phyloP scores from a whole-genome alignment of 73 alveolate species.

The Durusdinium trenchii region DNA sequence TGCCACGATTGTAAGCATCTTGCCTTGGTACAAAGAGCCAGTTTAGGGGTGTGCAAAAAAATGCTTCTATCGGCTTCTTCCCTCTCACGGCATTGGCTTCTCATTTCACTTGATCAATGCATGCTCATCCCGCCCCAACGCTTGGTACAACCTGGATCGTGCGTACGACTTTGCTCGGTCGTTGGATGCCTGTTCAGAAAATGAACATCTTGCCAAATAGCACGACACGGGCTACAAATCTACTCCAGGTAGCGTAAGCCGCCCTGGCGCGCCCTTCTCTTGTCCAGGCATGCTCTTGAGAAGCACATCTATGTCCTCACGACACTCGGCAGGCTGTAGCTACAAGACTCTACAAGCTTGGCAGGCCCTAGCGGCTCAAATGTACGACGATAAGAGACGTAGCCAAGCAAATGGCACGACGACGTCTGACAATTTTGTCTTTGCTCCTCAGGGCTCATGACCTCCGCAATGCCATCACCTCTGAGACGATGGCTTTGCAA shows the following conservation, averaged over 20 bases:
- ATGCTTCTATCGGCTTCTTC: too few relatives aligned
- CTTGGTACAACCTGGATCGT: too few relatives aligned
- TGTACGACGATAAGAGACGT: too few relatives aligned
- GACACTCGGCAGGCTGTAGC: background rate
- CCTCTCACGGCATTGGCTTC: too few relatives aligned
- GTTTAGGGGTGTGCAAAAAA: too few relatives aligned
- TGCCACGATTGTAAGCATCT: slow-evolving; percentile 78
- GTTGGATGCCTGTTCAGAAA: background rate
- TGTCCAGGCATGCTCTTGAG: slow-evolving; percentile 1
- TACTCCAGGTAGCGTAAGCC: slow-evolving; percentile 6
- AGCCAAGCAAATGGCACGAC: too few relatives aligned
- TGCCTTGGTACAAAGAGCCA: slow-evolving; percentile 18
- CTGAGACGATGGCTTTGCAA: background rate
- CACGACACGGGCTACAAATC: background rate
- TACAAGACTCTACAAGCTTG: background rate
- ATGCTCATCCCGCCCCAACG: too few relatives aligned
- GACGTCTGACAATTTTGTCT: too few relatives aligned
- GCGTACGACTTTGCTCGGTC: too few relatives aligned
- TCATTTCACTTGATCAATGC: too few relatives aligned
- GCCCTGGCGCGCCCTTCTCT: slow-evolving; percentile 61
- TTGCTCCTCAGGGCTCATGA: slow-evolving; percentile 17
- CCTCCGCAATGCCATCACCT: slow-evolving; percentile 49
- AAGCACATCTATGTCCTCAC: background rate
- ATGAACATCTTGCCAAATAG: background rate
- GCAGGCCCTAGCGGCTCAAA: background rate